A percentile compares a stretch with the other conserved stretches of the same genome.
phyloP scores from a whole-genome alignment of 805 yeast genomes.

The Starmerella bacillaris region DNA sequence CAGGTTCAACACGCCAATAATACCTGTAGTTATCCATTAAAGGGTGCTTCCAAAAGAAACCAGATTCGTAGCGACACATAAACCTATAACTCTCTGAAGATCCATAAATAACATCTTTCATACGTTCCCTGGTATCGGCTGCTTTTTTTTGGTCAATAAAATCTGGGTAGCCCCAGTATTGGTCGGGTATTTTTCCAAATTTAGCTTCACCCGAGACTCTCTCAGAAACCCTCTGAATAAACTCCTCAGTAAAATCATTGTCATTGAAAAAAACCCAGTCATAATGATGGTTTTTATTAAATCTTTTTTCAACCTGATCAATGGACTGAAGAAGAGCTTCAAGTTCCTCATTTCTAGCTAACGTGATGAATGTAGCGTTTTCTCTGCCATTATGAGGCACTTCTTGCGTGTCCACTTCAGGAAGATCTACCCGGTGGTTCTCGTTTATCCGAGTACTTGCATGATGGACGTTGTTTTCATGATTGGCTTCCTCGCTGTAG shows the following conservation, averaged over 20 bases:
- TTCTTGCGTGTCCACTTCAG: too few relatives aligned
- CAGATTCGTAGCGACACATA: slow-evolving; percentile 69
- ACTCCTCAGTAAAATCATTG: slow-evolving; percentile 39
- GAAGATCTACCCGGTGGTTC: too few relatives aligned
- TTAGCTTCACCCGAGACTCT: slow-evolving; percentile 42
- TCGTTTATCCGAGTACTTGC: too few relatives aligned
- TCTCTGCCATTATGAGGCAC: too few relatives aligned
- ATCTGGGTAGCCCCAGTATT: slow-evolving; percentile 54
- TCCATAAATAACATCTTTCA: slow-evolving; percentile 40
- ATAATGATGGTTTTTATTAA: slow-evolving; percentile 42
- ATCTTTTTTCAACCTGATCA: slow-evolving; percentile 45
- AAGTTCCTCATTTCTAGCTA: slow-evolving; percentile 53
- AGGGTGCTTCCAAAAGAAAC: slow-evolving; percentile 49
- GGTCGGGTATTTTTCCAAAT: slow-evolving; percentile 43
- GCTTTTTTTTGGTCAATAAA: slow-evolving; percentile 42
- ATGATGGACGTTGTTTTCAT: too few relatives aligned
- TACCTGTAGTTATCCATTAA: slow-evolving; percentile 42
- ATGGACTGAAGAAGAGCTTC: slow-evolving; percentile 40
- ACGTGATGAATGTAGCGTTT: slow-evolving; percentile 38
- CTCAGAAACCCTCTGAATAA: slow-evolving; percentile 31
- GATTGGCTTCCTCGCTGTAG: too few relatives aligned
- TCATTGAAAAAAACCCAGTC: slow-evolving; percentile 74
- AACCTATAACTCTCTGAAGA: slow-evolving; percentile 45
- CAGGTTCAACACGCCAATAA: slow-evolving; percentile 68
- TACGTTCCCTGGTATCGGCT: slow-evolving; percentile 28